Base-by-base conservation (phyloP, 768 basidiomycete species). In the Hygrocybe punicea region DNA sequence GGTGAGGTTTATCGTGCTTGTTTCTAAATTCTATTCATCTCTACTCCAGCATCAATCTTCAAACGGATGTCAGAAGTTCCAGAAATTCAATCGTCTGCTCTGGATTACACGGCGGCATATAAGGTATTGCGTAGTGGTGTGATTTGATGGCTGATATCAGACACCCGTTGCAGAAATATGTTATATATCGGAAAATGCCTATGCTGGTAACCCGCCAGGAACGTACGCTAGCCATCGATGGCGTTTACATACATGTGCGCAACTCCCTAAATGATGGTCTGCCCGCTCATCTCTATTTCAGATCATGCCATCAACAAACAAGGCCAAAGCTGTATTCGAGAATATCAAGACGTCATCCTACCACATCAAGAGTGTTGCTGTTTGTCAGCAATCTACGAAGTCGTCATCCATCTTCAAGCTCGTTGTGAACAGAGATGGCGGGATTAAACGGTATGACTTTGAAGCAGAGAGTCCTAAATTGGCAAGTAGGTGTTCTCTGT, bases 371-470 rank as follows among this genome's bases (percentile, higher is more conserved):
- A 86, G 86, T 58, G 85, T 99, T 42, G 82, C 84, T 33, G 83
- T 86, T 47, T 92, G 91, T 67, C 90, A 91, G 60, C 87, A 96
- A 66, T 86, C 86, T 1, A 80, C 84, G 46, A 93, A 94, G 69
- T 83, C 83, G 11, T 85, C 87, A 25, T 81, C 89, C 1, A 81
- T 84, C 36, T 95, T 99, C 82, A 96, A 95, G 78, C 80, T 98
- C 17, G 83, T 96, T 33, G 82, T 98, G 11, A 87, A 84, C 66
- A 77, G 89, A 60, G 81, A 83, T 36, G 80, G 81, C 42, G 79
- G 84, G 40, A 88, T 86, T 62, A 99, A 98, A 78, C 79, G 93
- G 37, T 98, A 98, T 68, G 96, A 98, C 65, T 98, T 97, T 67
- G 97, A 99, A 73, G 96, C 94, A 0, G 95, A 96, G 71, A 93